Percentiles rank a stretch among this genome's conserved stretches.
These are phyloP conservation scores for Ascochyta koolunga DNA, from an alignment of 2,329 filamentous ascomycete genomes.

Conservation along the genomic window DNA sequence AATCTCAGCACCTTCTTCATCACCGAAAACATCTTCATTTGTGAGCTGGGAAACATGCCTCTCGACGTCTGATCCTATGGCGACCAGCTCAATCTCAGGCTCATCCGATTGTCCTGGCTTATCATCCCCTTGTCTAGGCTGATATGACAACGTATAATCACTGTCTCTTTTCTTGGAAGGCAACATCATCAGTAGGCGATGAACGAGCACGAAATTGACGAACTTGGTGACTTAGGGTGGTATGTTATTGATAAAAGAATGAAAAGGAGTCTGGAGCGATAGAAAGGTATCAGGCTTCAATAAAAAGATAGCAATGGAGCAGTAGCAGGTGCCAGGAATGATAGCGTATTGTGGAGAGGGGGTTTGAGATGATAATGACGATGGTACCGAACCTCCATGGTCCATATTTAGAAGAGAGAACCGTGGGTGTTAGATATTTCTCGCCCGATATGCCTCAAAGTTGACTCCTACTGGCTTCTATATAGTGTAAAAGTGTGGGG, in stretches of 20 bases:
- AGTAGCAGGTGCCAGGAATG: neutral
- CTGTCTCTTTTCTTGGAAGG: neutral
- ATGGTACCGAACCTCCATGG: neutral
- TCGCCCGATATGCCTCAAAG: neutral
- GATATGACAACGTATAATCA: neutral
- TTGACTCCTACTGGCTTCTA: neutral
- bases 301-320: neutral
- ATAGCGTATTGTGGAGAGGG: neutral
- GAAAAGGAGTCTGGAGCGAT: neutral
- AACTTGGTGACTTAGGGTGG: neutral
- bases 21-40: conserved; percentile 29
- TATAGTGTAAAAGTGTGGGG: neutral
- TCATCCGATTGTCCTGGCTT: neutral
- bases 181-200: neutral
- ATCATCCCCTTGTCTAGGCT: neutral
- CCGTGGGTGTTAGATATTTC: neutral
- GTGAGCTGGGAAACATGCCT: conserved; percentile 3
- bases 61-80: conserved; percentile 19
- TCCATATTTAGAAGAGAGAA: neutral
- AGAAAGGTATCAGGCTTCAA: neutral
- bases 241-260: neutral
- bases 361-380: neutral
- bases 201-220: neutral
- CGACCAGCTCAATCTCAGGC: neutral
- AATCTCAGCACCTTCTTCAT: conserved; percentile 49